Conservation (phyloP, 2,329 filamentous ascomycete species). For the Claviceps fusiformis region DNA sequence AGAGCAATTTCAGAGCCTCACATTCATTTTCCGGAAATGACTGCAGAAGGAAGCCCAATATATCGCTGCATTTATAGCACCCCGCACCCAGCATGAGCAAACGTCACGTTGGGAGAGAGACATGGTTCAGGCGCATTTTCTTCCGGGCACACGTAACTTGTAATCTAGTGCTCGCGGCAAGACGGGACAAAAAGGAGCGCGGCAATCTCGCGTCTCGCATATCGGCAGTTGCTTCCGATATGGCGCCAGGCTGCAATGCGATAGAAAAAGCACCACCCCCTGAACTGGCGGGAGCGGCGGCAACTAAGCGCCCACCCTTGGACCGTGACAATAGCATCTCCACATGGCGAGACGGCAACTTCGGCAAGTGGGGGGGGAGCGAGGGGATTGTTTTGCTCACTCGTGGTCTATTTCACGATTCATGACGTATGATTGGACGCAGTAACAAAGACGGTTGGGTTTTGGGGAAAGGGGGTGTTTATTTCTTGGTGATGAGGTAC, state of each 20-base stretch:
- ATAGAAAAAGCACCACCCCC: no score
- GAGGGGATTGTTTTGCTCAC: conserved; percentile 8
- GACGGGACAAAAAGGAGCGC: conserved; percentile 7
- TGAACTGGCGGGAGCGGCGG: conserved; percentile 6
- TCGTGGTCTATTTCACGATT: conserved; percentile 29
- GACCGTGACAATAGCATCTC: conserved; percentile 10
- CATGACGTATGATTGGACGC: conserved; percentile 42
- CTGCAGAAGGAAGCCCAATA: no score
- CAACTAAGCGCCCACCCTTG: conserved; percentile 13
- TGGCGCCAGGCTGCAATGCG: conserved; percentile 21
- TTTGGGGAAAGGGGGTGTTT: background rate
- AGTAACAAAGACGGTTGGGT: conserved; percentile 14
- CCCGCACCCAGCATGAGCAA: no score
- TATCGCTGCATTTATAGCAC: no score
- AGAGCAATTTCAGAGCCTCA: no score
- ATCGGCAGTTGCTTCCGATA: conserved; percentile 22
- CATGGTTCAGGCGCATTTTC: no score
- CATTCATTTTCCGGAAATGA: background rate
- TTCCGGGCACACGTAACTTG: no score
- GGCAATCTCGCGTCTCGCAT: conserved; percentile 21
- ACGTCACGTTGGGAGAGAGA: no score
- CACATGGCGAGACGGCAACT: conserved; percentile 11
- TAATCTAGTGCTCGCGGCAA: no score
- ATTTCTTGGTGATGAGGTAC: conserved; percentile 16
- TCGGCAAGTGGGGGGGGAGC: conserved; percentile 10